Evolutionary conservation across 73 alveolate genomes (phyloP).

Genomic region (Paramecium sexaurelia): DNA sequence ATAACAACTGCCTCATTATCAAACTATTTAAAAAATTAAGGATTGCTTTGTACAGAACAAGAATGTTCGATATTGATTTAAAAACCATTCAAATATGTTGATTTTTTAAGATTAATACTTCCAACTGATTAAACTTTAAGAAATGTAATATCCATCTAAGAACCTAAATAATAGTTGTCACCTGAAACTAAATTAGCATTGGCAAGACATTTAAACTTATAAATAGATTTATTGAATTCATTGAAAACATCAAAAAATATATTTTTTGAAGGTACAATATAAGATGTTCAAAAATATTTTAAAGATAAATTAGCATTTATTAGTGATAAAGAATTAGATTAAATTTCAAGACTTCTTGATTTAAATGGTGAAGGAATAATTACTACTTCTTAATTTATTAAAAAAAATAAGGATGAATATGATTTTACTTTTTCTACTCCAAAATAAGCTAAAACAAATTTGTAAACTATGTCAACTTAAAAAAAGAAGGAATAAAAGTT

Average conservation of each 20-base stretch:
- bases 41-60: background rate
- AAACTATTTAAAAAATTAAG: background rate
- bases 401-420: background rate
- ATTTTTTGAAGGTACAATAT: background rate
- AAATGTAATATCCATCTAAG: background rate
- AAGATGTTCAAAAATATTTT: background rate
- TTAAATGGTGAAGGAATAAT: background rate
- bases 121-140: background rate
- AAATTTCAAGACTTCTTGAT: background rate
- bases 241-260: background rate
- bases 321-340: background rate
- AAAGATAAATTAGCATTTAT: background rate
- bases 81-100: conserved; percentile 13
- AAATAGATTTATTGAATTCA: background rate
- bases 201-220: background rate
- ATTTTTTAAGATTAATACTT: conserved; percentile 29
- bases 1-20: background rate
- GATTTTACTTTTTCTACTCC: background rate
- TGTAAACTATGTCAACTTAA: background rate
- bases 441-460: background rate
- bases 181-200: background rate
- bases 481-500: background rate
- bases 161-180: background rate
- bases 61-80: conserved; percentile 14
- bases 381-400: background rate